Evolutionary conservation across 2,329 filamentous ascomycete genomes (phyloP), one percentile per base, ranked within the genome.

Genomic region (Exophiala aquamarina): DNA sequence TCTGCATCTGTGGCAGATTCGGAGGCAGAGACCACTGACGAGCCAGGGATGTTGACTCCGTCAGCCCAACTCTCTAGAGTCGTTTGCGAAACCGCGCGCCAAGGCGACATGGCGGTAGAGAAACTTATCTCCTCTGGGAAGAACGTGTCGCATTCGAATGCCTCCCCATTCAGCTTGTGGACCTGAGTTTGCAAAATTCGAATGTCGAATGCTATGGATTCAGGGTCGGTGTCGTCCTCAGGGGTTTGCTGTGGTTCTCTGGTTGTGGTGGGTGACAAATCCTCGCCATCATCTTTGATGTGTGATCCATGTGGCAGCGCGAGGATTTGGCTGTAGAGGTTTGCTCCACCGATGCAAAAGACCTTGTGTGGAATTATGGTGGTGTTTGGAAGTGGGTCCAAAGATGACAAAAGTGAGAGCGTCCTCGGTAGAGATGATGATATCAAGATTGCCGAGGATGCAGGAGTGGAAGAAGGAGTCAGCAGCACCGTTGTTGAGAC

Each of bases 331-430:
- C 72, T 74, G 68, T 97, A 98, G 56, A 97, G 84, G 70, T 90
- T 86, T 46, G 83, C 87, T 3, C 93, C 93, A 18, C 93, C 93
- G 60, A 98, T 96, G 34, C 97, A 80, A 67, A 91, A 97, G 3
- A 89, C 76, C 58, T 79, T 78, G 7, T 76, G 78, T 64, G 35
- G 32, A 40, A 20, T 41, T 41, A 42, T 66, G 10, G 38, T 28
- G 21, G 39, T 21, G 17, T 38, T n/a, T 15, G 31, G 15, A 15
- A 42, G 42, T 6, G 47, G 23, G 15, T 44, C 26, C 36, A 28
- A 41, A 9, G 38, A 54, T 14, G 50, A 47, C n/a, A 55, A 37
- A 3, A 51, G n/a, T 3, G 49, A 40, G 34, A 53, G 35, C 2
- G 45, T 49, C 13, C 51, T 45, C 15, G 42, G 28, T 19, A 59